Conservation (phyloP, 257 asterid genomes). For the Parsonsia alboflavescens region DNA sequence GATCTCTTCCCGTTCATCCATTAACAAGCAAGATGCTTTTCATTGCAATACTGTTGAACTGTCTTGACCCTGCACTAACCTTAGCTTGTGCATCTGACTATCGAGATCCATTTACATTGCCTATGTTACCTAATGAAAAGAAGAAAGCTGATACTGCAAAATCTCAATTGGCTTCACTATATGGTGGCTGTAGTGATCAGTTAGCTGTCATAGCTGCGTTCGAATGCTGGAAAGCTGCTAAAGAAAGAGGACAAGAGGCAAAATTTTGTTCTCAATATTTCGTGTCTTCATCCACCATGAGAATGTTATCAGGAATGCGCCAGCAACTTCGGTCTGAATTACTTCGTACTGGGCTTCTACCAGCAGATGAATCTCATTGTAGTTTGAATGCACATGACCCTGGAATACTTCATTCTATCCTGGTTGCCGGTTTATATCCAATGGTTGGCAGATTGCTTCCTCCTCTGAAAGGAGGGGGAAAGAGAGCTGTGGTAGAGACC, state of each 20-base stretch:
- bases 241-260: constrained; percentile 47
- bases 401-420: constrained; percentile 72
- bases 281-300: constrained; percentile 58
- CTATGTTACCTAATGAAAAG: constrained; percentile 59
- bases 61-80: constrained; percentile 91
- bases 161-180: constrained; percentile 63
- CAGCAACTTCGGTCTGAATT: constrained; percentile 63
- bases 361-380: constrained; percentile 42
- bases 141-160: constrained; percentile 65
- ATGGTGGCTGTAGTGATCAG: constrained; percentile 83
- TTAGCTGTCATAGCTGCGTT: constrained; percentile 84
- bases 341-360: constrained; percentile 50
- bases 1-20: constrained; percentile 90
- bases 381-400: constrained; percentile 70
- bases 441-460: constrained; percentile 72
- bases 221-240: constrained; percentile 76
- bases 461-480: constrained; percentile 33
- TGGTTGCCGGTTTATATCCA: constrained; percentile 80
- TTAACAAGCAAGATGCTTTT: constrained; percentile 92
- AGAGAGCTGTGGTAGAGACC: constrained; percentile 50
- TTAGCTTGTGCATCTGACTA: constrained; percentile 80
- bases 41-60: constrained; percentile 63
- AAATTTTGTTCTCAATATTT: constrained; percentile 65
- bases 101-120: constrained; percentile 72
- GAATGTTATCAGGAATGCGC: constrained; percentile 65